Percentiles rank a stretch among this genome's conserved stretches.
phyloP scores from a whole-genome alignment of 176 grass and related monocot genomes.

The Hyparrhenia diplandra region DNA sequence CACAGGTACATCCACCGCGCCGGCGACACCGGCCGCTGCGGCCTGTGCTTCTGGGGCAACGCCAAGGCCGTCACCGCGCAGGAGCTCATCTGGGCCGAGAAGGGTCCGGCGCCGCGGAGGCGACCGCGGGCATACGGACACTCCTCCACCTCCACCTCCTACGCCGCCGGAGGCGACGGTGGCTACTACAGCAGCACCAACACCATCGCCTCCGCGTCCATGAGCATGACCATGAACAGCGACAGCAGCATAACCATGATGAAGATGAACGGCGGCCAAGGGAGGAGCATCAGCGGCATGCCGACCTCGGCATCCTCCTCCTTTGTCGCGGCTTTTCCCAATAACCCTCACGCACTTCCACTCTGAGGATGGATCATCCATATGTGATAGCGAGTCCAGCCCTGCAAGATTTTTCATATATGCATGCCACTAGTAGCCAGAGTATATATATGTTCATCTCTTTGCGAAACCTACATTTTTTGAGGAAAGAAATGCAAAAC shows the following conservation, averaged over 20 bases:
- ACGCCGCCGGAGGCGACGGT: background rate
- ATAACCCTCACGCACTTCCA: constrained; percentile 36
- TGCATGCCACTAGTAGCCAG: too few species aligned
- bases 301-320: constrained; percentile 21
- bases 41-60: constrained; percentile 23
- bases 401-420: background rate
- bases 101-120: constrained; percentile 42
- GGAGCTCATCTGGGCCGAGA: constrained; percentile 68
- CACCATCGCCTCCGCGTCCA: background rate
- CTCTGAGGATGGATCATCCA: constrained; percentile 4
- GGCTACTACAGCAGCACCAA: constrained; percentile 18
- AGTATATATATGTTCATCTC: background rate
- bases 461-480: background rate
- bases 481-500: background rate
- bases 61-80: constrained; percentile 36
- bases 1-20: constrained; percentile 63
- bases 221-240: constrained; percentile 43
- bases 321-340: constrained; percentile 26
- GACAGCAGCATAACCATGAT: background rate
- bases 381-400: background rate
- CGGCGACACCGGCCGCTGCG: constrained; percentile 15
- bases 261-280: background rate
- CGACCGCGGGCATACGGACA: background rate
- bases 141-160: constrained; percentile 23
- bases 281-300: background rate